Percentiles rank a stretch among this genome's conserved stretches.
Evolutionary conservation across 2,329 filamentous ascomycete genomes (phyloP).

Genomic region (Pestalotiopsis fici): DNA sequence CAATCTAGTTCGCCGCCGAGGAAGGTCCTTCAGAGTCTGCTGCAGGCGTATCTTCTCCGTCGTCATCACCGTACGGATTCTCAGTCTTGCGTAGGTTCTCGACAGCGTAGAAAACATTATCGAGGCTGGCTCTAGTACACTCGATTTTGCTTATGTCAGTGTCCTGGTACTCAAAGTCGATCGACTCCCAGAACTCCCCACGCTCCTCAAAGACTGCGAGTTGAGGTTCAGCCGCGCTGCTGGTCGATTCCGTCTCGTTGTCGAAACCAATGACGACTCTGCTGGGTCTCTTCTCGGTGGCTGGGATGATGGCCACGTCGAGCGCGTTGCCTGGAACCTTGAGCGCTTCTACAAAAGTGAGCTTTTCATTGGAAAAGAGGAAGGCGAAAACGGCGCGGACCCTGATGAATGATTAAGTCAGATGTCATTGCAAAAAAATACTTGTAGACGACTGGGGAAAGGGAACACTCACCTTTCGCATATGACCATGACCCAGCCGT

Average conservation of each 20-base stretch:
- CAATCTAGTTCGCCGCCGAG: not conserved
- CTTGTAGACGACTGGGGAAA: slow-evolving; percentile 7
- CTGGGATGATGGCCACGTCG: slow-evolving; percentile 41
- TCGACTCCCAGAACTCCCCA: not conserved
- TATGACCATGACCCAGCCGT: slow-evolving; percentile 36
- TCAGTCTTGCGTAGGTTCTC: slow-evolving; percentile 32
- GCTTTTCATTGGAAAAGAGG: slow-evolving; percentile 45
- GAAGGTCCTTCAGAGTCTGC: slow-evolving; percentile 2
- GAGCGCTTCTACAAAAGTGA: slow-evolving; percentile 53
- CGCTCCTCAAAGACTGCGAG: not conserved
- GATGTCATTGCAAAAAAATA: slow-evolving; percentile 17
- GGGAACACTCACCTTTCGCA: slow-evolving; percentile 45
- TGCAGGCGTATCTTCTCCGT: not conserved
- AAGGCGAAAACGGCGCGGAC: slow-evolving; percentile 68
- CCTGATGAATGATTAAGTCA: slow-evolving; percentile 29
- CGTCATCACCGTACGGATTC: slow-evolving; percentile 17
- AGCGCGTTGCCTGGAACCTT: slow-evolving; percentile 67
- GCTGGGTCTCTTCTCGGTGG: slow-evolving; percentile 8
- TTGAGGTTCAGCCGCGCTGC: not conserved
- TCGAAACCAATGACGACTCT: slow-evolving; percentile 11
- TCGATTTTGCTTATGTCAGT: not conserved
- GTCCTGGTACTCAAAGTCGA: not conserved
- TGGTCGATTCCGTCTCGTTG: not conserved
- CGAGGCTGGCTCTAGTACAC: slow-evolving; percentile 25
- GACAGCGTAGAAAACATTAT: slow-evolving; percentile 28